These are phyloP conservation scores for Neostapfia colusana DNA, from an alignment of 176 grass and related monocot species.

Conservation along the genomic window DNA sequence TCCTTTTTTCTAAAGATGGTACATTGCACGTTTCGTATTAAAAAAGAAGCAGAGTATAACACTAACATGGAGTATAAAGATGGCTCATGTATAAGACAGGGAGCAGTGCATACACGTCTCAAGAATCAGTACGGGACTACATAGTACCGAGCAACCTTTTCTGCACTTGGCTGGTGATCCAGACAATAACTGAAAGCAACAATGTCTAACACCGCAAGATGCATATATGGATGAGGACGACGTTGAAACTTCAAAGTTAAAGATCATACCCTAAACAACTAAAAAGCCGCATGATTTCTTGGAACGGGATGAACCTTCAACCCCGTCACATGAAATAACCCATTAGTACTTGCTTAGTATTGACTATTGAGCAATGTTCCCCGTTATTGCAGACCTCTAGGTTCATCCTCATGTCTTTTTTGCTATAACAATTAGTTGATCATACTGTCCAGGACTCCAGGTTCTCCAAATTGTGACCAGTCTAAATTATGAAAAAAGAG, in stretches of 20 bases:
- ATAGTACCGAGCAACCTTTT: too few relatives aligned
- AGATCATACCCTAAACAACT: conserved; percentile 6
- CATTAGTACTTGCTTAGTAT: background rate
- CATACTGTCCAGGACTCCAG: background rate
- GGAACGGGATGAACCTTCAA: conserved; percentile 25
- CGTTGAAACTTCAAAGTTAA: background rate
- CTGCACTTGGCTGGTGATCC: background rate
- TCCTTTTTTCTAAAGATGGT: too few relatives aligned
- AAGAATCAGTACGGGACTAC: too few relatives aligned
- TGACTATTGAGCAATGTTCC: background rate
- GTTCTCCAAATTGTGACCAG: background rate
- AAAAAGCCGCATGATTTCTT: background rate
- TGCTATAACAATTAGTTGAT: background rate
- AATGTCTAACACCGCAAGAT: background rate
- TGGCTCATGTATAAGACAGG: too few relatives aligned
- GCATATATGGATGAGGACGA: conserved; percentile 8
- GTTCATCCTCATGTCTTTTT: background rate
- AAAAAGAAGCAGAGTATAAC: background rate
- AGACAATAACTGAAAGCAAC: background rate
- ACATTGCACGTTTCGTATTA: too few relatives aligned
- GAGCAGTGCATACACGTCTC: too few relatives aligned
- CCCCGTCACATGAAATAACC: background rate
- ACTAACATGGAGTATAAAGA: too few relatives aligned
- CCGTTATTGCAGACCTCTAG: background rate
- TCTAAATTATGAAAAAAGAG: background rate